phyloP scores from a whole-genome alignment of 441 rosid genomes.

The Populus hybrid region DNA sequence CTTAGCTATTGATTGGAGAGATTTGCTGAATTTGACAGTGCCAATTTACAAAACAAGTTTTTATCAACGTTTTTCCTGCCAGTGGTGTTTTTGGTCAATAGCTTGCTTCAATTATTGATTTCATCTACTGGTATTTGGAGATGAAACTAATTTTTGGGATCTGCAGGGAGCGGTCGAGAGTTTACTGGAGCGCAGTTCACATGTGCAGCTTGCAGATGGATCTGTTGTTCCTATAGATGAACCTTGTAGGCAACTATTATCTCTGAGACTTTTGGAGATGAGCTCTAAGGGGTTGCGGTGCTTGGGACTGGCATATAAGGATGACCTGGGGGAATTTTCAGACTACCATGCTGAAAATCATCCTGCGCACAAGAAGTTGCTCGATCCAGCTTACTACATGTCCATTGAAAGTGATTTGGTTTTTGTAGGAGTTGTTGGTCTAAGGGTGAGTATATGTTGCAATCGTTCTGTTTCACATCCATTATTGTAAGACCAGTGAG shows the following conservation, averaged over 20 bases:
- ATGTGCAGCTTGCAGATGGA: conserved; percentile 82
- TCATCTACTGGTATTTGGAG: neutral
- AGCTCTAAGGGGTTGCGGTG: conserved; percentile 83
- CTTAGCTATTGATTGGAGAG: neutral
- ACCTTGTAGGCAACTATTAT: conserved; percentile 60
- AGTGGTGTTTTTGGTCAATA: neutral
- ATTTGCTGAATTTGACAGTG: no score
- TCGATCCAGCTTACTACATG: conserved; percentile 67
- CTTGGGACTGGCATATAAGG: conserved; percentile 81
- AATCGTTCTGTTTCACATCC: conserved; percentile 5
- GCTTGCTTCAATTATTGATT: neutral
- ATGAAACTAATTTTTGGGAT: conserved; percentile 11
- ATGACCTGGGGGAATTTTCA: conserved; percentile 73
- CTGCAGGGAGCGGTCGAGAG: conserved; percentile 88
- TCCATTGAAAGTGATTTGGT: conserved; percentile 61
- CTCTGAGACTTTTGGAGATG: conserved; percentile 61
- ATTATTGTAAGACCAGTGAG: neutral
- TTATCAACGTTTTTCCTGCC: neutral
- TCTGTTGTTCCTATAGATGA: conserved; percentile 66
- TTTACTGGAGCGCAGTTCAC: conserved; percentile 71
- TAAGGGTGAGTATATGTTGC: conserved; percentile 48
- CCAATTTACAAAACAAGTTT: neutral
- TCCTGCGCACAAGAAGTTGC: conserved; percentile 82
- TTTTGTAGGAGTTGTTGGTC: conserved; percentile 80
- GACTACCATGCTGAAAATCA: conserved; percentile 64